phyloP scores from a whole-genome alignment of 164 flowering plant genomes.

The Berberis thunbergii region DNA sequence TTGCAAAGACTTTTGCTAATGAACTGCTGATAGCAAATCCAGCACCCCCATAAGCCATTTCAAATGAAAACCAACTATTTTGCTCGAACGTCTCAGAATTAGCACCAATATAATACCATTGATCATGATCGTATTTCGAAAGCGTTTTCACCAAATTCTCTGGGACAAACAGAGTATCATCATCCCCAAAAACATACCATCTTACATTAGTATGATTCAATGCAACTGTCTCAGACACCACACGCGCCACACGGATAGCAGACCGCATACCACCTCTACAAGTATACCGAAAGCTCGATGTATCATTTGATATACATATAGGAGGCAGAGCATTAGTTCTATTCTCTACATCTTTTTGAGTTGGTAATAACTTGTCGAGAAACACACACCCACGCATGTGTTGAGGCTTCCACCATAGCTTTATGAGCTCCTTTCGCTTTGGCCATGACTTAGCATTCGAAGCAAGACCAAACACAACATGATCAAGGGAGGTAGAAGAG shows the following conservation, averaged over 20 bases:
- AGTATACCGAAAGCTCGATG: constrained; percentile 55
- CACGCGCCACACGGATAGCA: constrained; percentile 62
- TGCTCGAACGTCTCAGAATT: constrained; percentile 58
- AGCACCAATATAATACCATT: constrained; percentile 57
- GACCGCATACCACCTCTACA: constrained; percentile 47
- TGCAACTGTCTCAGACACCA: constrained; percentile 45
- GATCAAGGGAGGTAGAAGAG: constrained; percentile 30
- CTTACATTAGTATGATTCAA: constrained; percentile 28
- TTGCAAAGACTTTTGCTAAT: constrained; percentile 48
- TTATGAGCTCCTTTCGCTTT: constrained; percentile 32
- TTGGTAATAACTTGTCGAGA: constrained; percentile 29
- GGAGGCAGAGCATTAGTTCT: constrained; percentile 28
- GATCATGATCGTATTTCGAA: constrained; percentile 54
- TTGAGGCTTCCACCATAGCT: constrained; percentile 52
- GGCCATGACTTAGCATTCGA: constrained; percentile 38
- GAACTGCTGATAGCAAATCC: constrained; percentile 71
- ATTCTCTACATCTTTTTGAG: constrained; percentile 1
- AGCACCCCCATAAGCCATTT: constrained; percentile 86
- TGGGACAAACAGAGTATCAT: constrained; percentile 64
- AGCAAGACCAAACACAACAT: constrained; percentile 65
- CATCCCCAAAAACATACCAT: constrained; percentile 84
- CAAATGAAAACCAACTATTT: constrained; percentile 43
- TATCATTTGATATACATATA: constrained; percentile 33
- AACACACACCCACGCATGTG: constrained; percentile 41
- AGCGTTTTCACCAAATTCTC: constrained; percentile 49